A percentile compares a stretch with the other conserved stretches of the same genome.
phyloP scores from a whole-genome alignment of 73 alveolate genomes.

The Urostyla sp. region DNA sequence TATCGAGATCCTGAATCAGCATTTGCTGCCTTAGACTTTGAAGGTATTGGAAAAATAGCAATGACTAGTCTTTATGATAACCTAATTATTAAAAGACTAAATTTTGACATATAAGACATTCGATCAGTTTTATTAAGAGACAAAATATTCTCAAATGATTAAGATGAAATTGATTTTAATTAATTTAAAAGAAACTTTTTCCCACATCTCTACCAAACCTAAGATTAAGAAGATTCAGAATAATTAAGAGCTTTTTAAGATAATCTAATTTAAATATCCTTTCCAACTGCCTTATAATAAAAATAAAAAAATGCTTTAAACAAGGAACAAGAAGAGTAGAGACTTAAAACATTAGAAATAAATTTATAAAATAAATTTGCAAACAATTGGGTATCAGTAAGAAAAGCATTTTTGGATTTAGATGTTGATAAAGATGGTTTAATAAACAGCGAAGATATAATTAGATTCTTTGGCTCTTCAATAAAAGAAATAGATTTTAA shows the following conservation, averaged over 20 bases:
- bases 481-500: conserved; percentile 50
- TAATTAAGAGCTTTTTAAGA: neutral
- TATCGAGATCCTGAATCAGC: conserved; percentile 34
- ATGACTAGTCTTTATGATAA: conserved; percentile 6
- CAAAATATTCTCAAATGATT: conserved; percentile 7
- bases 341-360: conserved; percentile 1
- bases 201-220: conserved; percentile 9
- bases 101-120: neutral
- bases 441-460: conserved; percentile 50
- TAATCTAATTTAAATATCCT: no score
- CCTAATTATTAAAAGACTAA: conserved; percentile 21
- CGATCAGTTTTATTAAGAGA: conserved; percentile 3
- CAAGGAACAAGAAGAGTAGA: conserved; percentile 5
- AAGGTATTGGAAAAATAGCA: conserved; percentile 34
- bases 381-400: conserved; percentile 46
- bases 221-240: conserved; percentile 11
- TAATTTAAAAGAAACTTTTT: conserved; percentile 36
- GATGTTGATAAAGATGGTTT: conserved; percentile 65
- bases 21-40: conserved; percentile 36
- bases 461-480: conserved; percentile 43
- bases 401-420: conserved; percentile 62
- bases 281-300: neutral
- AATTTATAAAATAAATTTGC: conserved; percentile 14
- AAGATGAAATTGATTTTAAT: neutral
- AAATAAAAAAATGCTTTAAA: neutral